Base-by-base conservation (phyloP, 352 stramenopile species). In the Globisporangium megalacanthum region DNA sequence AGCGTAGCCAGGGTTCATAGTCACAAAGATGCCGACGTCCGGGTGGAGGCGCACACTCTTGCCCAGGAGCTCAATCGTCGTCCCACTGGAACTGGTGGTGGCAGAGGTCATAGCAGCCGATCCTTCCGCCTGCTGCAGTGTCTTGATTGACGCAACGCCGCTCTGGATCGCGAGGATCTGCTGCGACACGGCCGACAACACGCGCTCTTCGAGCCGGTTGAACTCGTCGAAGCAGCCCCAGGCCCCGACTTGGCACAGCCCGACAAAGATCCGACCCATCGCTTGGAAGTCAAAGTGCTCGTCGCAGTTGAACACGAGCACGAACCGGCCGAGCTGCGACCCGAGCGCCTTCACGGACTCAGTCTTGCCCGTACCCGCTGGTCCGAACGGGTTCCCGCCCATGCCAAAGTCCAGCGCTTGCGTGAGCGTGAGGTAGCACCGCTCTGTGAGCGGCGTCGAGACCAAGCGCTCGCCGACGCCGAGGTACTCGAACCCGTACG, bases 211-310 rank as follows among this genome's bases (percentile, higher is more conserved):
- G 10, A 99, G 87, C 55, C 98, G 89, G 74, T 99, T 99, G 73
- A 99, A 99, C 69, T 99, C 98, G 76, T 99, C 98, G 65, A 99
- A 99, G 68, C 97, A 99, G 6, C 97, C 97, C 97, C 97, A 99
- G 35, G 97, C 97, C 51, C 97, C 97, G 46, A 99, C 97, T 88
- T 99, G 97, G 55, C 97, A 99, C 42, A 99, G 83, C 49, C 98
- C 98, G 46, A 98, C 94, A 69, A 99, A 99, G 61, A 99, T 98
- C 31, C 97, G 85, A 33, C 97, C 97, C 96, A 99, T 99, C 3
- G 97, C 97, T 65, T 97, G 95, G 75, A 99, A 99, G 71, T 99
- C 98, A 70, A 99, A 99, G 36, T 97, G 88, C 69, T 99, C 97
- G 58, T 99, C 98, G 82, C 98, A 99, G 75, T 99, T 99, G 82